phyloP scores from a whole-genome alignment of 2,329 filamentous ascomycete genomes.

The Acrocalymma vagum region DNA sequence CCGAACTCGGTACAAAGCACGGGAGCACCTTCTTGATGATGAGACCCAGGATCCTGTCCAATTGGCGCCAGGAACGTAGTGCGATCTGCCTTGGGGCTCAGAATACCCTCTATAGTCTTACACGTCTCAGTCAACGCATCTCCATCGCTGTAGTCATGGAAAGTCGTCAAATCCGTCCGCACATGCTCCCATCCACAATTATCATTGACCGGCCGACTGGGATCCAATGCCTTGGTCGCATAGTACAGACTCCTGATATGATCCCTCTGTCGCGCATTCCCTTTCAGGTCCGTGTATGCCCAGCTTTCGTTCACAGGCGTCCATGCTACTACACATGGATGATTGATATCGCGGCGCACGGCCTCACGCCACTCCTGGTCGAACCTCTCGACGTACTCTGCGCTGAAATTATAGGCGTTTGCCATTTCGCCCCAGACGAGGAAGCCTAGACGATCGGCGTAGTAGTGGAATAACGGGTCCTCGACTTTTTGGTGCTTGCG shows the following conservation, averaged over 20 bases:
- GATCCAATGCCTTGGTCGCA: constrained; percentile 70
- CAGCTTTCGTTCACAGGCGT: constrained; percentile 72
- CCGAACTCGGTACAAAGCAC: constrained; percentile 74
- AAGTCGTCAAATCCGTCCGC: constrained; percentile 69
- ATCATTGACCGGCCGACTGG: constrained; percentile 72
- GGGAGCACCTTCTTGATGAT: constrained; percentile 64
- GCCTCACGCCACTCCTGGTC: constrained; percentile 71
- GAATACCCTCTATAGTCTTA: constrained; percentile 61
- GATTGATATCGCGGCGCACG: constrained; percentile 71
- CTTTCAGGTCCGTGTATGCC: constrained; percentile 68
- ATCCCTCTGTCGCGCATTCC: constrained; percentile 66
- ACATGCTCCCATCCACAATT: constrained; percentile 79
- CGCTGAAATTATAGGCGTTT: constrained; percentile 70
- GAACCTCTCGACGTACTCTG: constrained; percentile 67
- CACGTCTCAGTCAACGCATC: constrained; percentile 65
- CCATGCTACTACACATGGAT: constrained; percentile 71
- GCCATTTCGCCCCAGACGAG: constrained; percentile 72
- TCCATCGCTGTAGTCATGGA: constrained; percentile 72
- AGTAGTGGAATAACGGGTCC: constrained; percentile 68
- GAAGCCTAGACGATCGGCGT: constrained; percentile 68
- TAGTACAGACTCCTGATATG: constrained; percentile 72
- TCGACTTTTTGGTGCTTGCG: constrained; percentile 73
- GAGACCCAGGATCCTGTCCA: constrained; percentile 51
- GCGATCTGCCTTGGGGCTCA: constrained; percentile 61
- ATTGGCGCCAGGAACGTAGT: constrained; percentile 64